phyloP scores from a whole-genome alignment of 805 yeast species.

The Blastobotrys muscicola region DNA sequence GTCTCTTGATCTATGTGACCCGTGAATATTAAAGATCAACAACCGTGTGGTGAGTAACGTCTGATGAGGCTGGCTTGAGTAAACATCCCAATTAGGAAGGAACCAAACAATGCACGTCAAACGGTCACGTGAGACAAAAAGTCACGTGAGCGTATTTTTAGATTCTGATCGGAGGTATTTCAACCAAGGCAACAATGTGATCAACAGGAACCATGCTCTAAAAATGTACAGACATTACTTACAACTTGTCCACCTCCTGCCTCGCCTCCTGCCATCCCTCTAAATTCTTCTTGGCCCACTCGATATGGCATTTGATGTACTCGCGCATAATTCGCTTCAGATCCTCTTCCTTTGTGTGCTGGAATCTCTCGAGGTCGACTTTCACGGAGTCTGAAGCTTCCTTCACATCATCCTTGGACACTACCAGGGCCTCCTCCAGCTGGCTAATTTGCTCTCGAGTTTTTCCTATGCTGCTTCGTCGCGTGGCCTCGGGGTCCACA shows the following conservation, averaged over 20 bases:
- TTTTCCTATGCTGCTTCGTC: constrained; percentile 41
- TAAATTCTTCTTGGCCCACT: constrained; percentile 59
- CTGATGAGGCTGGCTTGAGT: background rate
- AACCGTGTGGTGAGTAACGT: background rate
- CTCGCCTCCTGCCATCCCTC: constrained; percentile 62
- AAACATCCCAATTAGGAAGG: constrained; percentile 1
- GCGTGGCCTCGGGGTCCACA: constrained; percentile 54
- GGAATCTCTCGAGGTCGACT: constrained; percentile 37
- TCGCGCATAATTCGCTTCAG: constrained; percentile 42
- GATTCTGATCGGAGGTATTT: background rate
- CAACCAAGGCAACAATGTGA: too few relatives aligned
- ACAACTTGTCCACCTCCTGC: constrained; percentile 7
- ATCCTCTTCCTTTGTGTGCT: constrained; percentile 40
- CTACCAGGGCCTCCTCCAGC: constrained; percentile 41
- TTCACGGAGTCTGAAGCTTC: constrained; percentile 37
- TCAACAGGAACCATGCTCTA: background rate
- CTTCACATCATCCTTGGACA: constrained; percentile 44
- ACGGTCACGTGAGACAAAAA: background rate
- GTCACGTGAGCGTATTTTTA: background rate
- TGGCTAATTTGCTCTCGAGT: constrained; percentile 37
- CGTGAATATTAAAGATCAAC: background rate
- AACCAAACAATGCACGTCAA: background rate
- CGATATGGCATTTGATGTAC: constrained; percentile 46
- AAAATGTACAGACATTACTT: background rate
- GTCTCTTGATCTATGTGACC: constrained; percentile 10